Percentiles rank a stretch among this genome's conserved stretches.
Evolutionary conservation across 345 rosid genomes (phyloP).

Genomic region (Dipteronia dyeriana): DNA sequence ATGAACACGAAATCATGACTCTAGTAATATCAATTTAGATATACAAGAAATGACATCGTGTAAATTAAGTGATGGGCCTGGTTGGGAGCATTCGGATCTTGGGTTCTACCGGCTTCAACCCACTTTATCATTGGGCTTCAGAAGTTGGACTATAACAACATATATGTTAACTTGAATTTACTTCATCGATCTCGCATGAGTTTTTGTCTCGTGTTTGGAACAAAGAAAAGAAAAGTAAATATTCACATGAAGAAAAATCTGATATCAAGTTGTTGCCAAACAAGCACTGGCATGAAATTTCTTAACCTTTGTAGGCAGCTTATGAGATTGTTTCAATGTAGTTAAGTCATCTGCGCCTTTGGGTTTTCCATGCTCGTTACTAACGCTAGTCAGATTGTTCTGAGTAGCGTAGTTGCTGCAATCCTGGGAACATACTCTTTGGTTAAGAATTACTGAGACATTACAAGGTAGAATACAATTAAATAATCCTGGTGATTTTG

Average conservation of each 20-base stretch:
- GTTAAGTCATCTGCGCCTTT: background rate
- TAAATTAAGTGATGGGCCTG: too few species aligned
- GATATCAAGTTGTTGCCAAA: too few species aligned
- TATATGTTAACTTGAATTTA: conserved; percentile 35
- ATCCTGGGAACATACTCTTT: background rate
- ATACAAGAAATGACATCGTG: too few species aligned
- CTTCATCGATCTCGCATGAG: background rate
- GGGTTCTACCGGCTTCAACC: too few species aligned
- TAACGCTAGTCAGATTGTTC: background rate
- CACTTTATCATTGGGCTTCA: too few species aligned
- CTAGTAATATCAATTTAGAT: too few species aligned
- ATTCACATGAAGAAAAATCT: too few species aligned
- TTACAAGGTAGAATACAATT: background rate
- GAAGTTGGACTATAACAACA: too few species aligned
- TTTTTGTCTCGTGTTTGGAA: background rate
- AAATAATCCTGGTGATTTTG: too few species aligned
- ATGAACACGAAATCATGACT: too few species aligned
- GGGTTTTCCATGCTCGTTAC: background rate
- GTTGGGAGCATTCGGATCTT: too few species aligned
- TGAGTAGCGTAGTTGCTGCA: background rate
- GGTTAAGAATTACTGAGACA: background rate
- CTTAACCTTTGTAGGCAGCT: background rate
- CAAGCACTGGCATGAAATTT: too few species aligned
- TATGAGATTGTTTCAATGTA: background rate
- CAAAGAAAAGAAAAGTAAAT: background rate